Percentiles rank a stretch among this genome's conserved stretches.
Evolutionary conservation across 192 early-diverging fungal species (phyloP).

Genomic region (Rhizophagus sp.): DNA sequence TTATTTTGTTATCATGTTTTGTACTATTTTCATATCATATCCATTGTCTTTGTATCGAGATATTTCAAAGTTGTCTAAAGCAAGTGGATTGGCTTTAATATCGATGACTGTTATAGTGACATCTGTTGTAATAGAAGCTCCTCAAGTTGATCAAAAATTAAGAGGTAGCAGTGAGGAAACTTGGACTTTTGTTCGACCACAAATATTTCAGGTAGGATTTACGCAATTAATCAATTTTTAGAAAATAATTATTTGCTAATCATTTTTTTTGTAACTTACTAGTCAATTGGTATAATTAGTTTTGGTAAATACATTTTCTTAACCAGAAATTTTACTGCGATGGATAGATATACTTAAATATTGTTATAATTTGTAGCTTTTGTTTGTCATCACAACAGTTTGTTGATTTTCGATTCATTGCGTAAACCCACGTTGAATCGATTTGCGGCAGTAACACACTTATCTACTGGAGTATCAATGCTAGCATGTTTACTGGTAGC

Average conservation of each 20-base stretch:
- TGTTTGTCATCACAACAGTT: slow-evolving; percentile 96
- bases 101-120: slow-evolving; percentile 80
- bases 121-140: slow-evolving; percentile 71
- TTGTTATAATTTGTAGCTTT: slow-evolving; percentile 56
- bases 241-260: slow-evolving; percentile 17
- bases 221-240: neutral
- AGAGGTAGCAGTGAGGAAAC: slow-evolving; percentile 45
- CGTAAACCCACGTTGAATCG: slow-evolving; percentile 82
- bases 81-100: slow-evolving; percentile 79
- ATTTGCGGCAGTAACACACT: slow-evolving; percentile 80
- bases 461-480: slow-evolving; percentile 73
- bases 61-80: slow-evolving; percentile 86
- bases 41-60: slow-evolving; percentile 88
- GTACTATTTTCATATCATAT: slow-evolving; percentile 75
- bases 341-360: slow-evolving; percentile 5
- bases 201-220: slow-evolving; percentile 60
- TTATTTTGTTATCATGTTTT: slow-evolving; percentile 73
- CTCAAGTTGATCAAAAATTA: slow-evolving; percentile 52
- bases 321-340: neutral
- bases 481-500: slow-evolving; percentile 73
- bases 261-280: slow-evolving; percentile 21
- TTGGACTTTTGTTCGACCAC: slow-evolving; percentile 48
- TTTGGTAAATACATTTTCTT: slow-evolving; percentile 58
- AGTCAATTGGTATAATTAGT: slow-evolving; percentile 83
- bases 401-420: slow-evolving; percentile 86